phyloP scores from a whole-genome alignment of 768 basidiomycete genomes.

The Cantharellus anzutake region DNA sequence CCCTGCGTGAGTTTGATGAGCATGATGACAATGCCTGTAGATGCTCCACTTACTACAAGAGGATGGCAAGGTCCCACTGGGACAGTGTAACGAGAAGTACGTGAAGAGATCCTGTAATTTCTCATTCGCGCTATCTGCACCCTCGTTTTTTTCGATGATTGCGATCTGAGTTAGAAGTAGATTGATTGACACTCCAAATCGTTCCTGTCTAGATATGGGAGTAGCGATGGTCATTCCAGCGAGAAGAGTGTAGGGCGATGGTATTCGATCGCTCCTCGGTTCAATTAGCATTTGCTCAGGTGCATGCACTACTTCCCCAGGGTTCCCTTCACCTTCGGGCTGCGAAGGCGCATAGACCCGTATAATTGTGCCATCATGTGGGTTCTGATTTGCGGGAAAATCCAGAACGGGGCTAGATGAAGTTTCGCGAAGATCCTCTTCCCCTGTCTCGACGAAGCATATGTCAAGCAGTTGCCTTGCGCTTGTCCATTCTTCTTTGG shows the following conservation, averaged over 20 bases:
- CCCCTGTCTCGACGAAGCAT: slow-evolving; percentile 47
- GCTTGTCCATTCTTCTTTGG: slow-evolving; percentile 58
- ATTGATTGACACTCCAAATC: slow-evolving; percentile 65
- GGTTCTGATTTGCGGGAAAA: neutral
- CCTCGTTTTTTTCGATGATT: slow-evolving; percentile 65
- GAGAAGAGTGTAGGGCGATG: slow-evolving; percentile 26
- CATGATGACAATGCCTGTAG: no score
- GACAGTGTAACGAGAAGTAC: slow-evolving; percentile 47
- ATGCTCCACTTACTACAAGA: neutral
- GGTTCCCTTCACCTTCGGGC: neutral
- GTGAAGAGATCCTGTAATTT: slow-evolving; percentile 73
- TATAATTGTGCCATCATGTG: no score
- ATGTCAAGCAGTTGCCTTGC: slow-evolving; percentile 59
- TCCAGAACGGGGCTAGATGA: neutral
- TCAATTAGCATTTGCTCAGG: slow-evolving; percentile 15
- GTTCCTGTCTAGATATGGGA: slow-evolving; percentile 30
- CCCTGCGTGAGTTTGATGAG: no score
- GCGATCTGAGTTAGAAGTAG: slow-evolving; percentile 72
- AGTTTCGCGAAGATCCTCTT: slow-evolving; percentile 6
- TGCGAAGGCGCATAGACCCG: neutral
- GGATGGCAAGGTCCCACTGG: neutral
- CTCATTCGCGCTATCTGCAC: slow-evolving; percentile 61
- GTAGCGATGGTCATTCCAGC: slow-evolving; percentile 30
- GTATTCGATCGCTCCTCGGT: slow-evolving; percentile 17
- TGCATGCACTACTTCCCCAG: neutral